Evolutionary conservation across 495 filamentous ascomycete species (phyloP), one percentile per base, ranked within the genome.

Genomic region (Apodospora peruviana): DNA sequence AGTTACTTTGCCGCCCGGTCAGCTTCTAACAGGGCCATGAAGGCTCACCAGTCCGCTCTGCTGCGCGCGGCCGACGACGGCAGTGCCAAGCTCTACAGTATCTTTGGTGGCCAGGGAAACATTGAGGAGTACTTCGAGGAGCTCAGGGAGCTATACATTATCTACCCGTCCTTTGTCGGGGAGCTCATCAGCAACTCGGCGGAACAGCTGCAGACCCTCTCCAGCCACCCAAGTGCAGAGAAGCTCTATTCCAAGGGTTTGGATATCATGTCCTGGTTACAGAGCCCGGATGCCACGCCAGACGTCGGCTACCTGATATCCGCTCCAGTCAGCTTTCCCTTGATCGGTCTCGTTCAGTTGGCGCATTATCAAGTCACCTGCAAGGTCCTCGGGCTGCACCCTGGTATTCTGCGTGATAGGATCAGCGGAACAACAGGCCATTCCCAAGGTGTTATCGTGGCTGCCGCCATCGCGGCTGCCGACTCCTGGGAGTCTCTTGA

Each of bases 51-150:
- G 57, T 97, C 94, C 24, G 93, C 93, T 12, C 79, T 99, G 20
- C 82, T 96, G 62, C 83, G 94, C 17, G 90, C 90, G 18, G 90
- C 88, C 3, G 82, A 80, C 3, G 91, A 96, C 37, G 80, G 78
- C 34, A 76, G 77, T 27, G 91, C 89, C 5, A 81, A 73, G 47
- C 75, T 97, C 36, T 97, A 95, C 73, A 88, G 82, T 42, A 87
- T 99, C 48, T 96, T 96, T 53, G 94, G 94, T 39, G 94, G 94
- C n/a, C 94, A 99, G 64, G 94, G 94, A 45, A 99, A 97, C 66
- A 96, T 97, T 50, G 90, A 97, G 65, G 94, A 97, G 67, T 99
- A 97, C 69, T 99, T 97, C 62, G 91, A 96, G 47, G 94, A 99
- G 70, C 79, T 99, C 35, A 83, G 91, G 32, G 85, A 91, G 65